Percentiles rank a stretch among this genome's conserved stretches.
Conservation (phyloP, 306 rosid genomes). For the Clitoria ternatea region DNA sequence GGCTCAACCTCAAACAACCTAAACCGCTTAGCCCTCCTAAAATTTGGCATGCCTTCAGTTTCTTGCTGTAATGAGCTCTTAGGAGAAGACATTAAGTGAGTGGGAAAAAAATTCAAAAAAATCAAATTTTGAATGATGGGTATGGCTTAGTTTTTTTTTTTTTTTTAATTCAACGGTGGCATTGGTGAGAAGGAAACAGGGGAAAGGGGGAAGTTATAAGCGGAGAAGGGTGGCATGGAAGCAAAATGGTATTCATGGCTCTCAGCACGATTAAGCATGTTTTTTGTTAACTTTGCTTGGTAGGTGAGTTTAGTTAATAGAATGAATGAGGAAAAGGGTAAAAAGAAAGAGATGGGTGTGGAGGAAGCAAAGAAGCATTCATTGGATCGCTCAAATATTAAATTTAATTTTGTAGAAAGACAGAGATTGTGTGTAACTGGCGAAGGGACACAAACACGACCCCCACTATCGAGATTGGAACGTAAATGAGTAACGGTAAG, state of each 20-base stretch:
- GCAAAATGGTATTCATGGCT: conserved; percentile 27
- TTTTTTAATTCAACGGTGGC: conserved; percentile 8
- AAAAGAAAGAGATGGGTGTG: conserved; percentile 55
- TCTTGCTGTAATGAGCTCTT: conserved; percentile 28
- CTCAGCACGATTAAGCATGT: background rate
- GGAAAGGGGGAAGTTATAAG: background rate
- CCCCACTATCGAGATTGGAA: background rate
- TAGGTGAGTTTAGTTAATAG: conserved; percentile 47
- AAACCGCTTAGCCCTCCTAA: conserved; percentile 50
- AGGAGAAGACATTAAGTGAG: conserved; percentile 45
- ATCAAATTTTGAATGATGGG: conserved; percentile 13
- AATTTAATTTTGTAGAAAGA: background rate
- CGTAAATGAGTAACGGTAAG: conserved; percentile 24
- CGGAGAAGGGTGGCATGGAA: conserved; percentile 21
- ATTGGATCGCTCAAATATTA: conserved; percentile 17
- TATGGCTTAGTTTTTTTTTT: too few relatives aligned
- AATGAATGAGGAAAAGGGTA: conserved; percentile 18
- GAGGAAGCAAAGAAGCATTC: conserved; percentile 75
- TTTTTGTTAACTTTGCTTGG: conserved; percentile 50
- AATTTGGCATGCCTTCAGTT: conserved; percentile 43
- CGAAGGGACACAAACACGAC: background rate
- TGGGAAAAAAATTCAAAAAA: background rate
- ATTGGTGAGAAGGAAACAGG: background rate
- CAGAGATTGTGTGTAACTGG: conserved; percentile 4
- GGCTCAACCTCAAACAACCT: conserved; percentile 72